Evolutionary conservation across 306 rosid species (phyloP), one percentile per base, ranked within the genome.

Genomic region (Purshia tridentata): DNA sequence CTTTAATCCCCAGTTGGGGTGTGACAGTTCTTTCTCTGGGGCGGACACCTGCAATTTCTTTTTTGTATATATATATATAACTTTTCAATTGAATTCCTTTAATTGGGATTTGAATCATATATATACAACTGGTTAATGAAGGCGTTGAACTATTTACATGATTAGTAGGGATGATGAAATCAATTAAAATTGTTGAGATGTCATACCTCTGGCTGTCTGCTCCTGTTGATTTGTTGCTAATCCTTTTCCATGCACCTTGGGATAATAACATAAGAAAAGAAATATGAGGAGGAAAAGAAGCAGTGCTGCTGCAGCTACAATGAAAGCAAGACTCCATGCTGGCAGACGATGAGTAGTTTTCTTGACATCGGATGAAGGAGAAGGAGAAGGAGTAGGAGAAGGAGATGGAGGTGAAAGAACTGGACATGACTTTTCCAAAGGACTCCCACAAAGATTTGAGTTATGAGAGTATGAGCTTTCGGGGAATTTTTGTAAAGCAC

Each of bases 401-500:
- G 73, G 73, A 48, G 45, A 37, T 29, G 83, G 77, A 47, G 63
- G 1, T 7, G 72, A 61, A 42, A 40, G 81, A 46, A 66, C 5
- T 58, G 79, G 73, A 66, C 96, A 90, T 48, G 76, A 37, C 40
- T 3, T 65, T 65, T 81, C 76, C 83, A 86, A 81, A 61, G 89
- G 91, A 57, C 46, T 74, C 58, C 92, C 96, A 81, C 92, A 90
- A 44, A 90, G 89, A 73, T 63, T 84, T 9, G 80, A 72, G 65
- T 90, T 88, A 69, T 84, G 69, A 35, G 65, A 86, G 58, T 64
- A 90, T 0, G 84, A 78, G 70, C 84, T 90, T 49, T 53, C 61
- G 6, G 87, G 80, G 48, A 90, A 84, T 66, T 84, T 81, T 19
- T 72, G 80, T 8, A 87, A 71, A 78, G 78, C 88, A 78, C n/a